Percentiles rank a stretch among this genome's conserved stretches.
These are phyloP conservation scores for Rhododendron molle DNA, from an alignment of 148 eudicot species.

Conservation along the genomic window DNA sequence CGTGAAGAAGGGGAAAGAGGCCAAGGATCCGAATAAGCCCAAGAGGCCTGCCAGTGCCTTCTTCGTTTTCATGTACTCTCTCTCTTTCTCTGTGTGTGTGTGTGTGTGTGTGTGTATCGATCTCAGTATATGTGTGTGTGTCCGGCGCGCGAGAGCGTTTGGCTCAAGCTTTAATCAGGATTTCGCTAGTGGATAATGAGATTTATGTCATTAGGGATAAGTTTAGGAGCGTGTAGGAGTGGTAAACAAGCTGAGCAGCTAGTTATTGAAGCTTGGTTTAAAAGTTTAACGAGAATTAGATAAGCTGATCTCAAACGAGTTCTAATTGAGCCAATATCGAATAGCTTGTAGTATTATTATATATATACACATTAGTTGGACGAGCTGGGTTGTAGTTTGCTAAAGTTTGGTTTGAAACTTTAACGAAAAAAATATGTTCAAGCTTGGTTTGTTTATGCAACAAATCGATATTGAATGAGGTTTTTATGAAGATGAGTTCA, in stretches of 20 bases:
- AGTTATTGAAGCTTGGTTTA: too few relatives aligned
- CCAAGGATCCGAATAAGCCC: conserved; percentile 45
- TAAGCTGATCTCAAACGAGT: neutral
- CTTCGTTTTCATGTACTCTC: conserved; percentile 40
- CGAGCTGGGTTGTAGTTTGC: neutral
- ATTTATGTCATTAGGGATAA: neutral
- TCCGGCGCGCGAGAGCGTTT: neutral
- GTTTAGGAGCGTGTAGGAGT: too few relatives aligned
- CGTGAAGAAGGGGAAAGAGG: conserved; percentile 24
- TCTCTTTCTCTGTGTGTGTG: neutral
- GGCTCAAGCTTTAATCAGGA: neutral
- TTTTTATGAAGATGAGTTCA: neutral
- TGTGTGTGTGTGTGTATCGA: too few relatives aligned
- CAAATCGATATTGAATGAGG: neutral
- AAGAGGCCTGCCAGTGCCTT: conserved; percentile 47
- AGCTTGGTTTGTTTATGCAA: neutral
- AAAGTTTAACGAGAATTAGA: neutral
- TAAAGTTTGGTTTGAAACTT: neutral
- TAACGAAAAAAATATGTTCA: neutral
- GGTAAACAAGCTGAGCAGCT: too few relatives aligned
- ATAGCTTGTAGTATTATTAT: neutral
- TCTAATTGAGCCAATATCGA: neutral
- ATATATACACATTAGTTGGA: neutral
- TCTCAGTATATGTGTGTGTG: neutral
- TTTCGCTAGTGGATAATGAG: neutral